Conservation (phyloP, 2,329 filamentous ascomycete species). For the Ramichloridium luteum region DNA sequence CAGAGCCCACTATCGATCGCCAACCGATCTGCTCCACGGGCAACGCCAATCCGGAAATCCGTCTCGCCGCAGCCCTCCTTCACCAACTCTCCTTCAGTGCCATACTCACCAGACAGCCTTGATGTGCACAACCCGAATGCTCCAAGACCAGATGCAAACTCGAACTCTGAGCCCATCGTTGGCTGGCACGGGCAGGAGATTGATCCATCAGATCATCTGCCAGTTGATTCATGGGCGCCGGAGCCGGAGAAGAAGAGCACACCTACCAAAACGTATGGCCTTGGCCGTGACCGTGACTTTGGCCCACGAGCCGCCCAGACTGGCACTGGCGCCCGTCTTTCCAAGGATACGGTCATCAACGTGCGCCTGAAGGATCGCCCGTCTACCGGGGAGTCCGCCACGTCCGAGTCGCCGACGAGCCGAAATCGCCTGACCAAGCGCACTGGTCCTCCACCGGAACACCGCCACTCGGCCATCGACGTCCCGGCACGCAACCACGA, state of each 20-base stretch:
- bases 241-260: slow-evolving; percentile 54
- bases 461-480: slow-evolving; percentile 19
- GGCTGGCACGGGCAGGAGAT: slow-evolving; percentile 64
- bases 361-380: slow-evolving; percentile 17
- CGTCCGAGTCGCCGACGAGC: too few relatives aligned
- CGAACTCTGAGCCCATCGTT: slow-evolving; percentile 53
- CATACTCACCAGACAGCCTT: slow-evolving; percentile 66
- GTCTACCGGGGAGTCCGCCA: too few relatives aligned
- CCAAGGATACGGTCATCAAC: slow-evolving; percentile 23
- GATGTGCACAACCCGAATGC: slow-evolving; percentile 54
- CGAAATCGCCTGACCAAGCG: neutral
- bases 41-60: slow-evolving; percentile 50
- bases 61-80: slow-evolving; percentile 55
- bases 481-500: slow-evolving; percentile 28
- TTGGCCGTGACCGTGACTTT: slow-evolving; percentile 24
- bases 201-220: slow-evolving; percentile 69
- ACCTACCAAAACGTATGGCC: slow-evolving; percentile 24
- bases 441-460: slow-evolving; percentile 35
- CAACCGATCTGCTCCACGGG: slow-evolving; percentile 8
- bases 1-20: slow-evolving; percentile 30
- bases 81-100: slow-evolving; percentile 45
- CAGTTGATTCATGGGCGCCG: slow-evolving; percentile 64
- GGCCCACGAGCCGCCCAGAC: slow-evolving; percentile 18
- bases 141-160: slow-evolving; percentile 1
- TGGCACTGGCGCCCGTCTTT: slow-evolving; percentile 11